phyloP scores from a whole-genome alignment of 2,329 filamentous ascomycete species.

The Onygenales sp. region DNA sequence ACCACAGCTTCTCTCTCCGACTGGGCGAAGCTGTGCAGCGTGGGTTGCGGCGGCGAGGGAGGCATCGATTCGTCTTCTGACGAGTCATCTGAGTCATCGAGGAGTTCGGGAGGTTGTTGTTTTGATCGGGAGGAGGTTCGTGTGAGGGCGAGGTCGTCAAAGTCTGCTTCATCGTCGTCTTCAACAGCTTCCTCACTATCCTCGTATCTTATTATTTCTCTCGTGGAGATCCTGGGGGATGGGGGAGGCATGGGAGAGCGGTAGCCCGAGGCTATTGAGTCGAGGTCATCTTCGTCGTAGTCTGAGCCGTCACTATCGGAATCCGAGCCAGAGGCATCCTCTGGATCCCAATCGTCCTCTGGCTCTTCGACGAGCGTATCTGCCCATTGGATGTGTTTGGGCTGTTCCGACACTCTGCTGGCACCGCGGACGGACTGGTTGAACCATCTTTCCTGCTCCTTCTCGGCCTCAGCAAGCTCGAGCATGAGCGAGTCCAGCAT shows the following conservation, averaged over 20 bases:
- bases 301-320: conserved; percentile 40
- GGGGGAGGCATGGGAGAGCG: conserved; percentile 17
- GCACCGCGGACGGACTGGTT: conserved; percentile 84
- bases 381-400: conserved; percentile 76
- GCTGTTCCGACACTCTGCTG: conserved; percentile 31
- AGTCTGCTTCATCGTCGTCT: conserved; percentile 53
- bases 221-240: conserved; percentile 15
- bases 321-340: conserved; percentile 48
- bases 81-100: conserved; percentile 55
- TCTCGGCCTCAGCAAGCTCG: conserved; percentile 84
- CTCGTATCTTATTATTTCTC: conserved; percentile 19
- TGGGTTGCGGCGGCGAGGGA: conserved; percentile 52
- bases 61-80: conserved; percentile 67
- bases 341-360: conserved; percentile 60
- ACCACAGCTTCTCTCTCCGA: conserved; percentile 41
- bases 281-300: conserved; percentile 6
- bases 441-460: conserved; percentile 95
- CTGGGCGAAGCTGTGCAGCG: conserved; percentile 51
- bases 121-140: conserved; percentile 53
- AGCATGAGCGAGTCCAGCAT: conserved; percentile 91
- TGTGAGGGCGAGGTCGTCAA: conserved; percentile 54
- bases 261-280: conserved; percentile 5
- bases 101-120: conserved; percentile 59
- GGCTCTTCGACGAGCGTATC: conserved; percentile 65
- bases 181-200: conserved; percentile 37